Evolutionary conservation across 768 basidiomycete species (phyloP), one percentile per base, ranked within the genome.

Genomic region (Grammothele lineata): DNA sequence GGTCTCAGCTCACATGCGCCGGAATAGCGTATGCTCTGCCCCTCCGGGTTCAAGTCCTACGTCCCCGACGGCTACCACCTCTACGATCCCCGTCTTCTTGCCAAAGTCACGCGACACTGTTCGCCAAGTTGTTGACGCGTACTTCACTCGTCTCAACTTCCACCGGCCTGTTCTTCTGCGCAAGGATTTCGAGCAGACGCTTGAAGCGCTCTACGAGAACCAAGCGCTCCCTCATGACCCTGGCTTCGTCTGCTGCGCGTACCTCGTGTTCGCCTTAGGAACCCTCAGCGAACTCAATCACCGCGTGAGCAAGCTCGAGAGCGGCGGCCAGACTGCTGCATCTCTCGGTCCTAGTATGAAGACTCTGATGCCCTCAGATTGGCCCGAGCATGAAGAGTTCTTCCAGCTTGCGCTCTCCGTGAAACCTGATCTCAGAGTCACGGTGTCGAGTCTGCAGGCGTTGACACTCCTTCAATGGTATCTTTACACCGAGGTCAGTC

Each of bases 381-480:
- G 88, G 88, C 90, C 89, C 10, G 78, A 79, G 33, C 84, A 88
- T 50, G 86, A 87, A 52, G 87, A 91, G 57, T 90, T 92, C 64
- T 90, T 91, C 63, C 83, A 87, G 51, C 75, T 84, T 25, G 87
- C 88, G 1, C 67, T 92, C 3, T 72, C 76, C 17, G 75, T 89
- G 54, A 91, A 92, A 61, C 86, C 88, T 8, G 87, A 92, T 53
- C 69, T 92, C 35, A 80, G 85, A 9, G 88, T 91, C 59, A 89
- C 88, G 4, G 78, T 91, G 35, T 81, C 83, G 5, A 88, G 87
- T 60, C 66, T 92, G 50, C 90, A 92, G 63, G 86, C 90, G 0
- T 74, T 92, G 43, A 89, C 91, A 21, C 65, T 92, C 5, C 64
- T 92, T 38, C 91, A 92, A 45, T 92, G 88, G 90, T 91, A 92